Evolutionary conservation across 2,329 filamentous ascomycete species (phyloP), one percentile per base, ranked within the genome.

Genomic region (Trichoderma endophyticum): DNA sequence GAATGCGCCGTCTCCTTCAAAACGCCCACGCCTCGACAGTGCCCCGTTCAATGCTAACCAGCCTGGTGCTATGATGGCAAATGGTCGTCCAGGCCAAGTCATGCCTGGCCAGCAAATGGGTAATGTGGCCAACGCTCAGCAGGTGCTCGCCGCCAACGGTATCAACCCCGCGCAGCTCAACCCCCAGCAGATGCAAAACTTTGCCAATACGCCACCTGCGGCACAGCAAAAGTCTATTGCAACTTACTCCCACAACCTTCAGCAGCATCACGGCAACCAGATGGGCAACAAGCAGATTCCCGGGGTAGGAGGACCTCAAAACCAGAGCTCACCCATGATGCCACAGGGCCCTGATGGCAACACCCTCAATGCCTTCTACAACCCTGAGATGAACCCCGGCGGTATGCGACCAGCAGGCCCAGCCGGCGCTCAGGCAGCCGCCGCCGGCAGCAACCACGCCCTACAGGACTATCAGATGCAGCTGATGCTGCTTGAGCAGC

Each of bases 381-480:
- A 92, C 77, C 83, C 87, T 21, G 89, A 91, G 43, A 88, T 92
- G 83, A 83, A 81, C 62, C 86, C 87, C 28, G 85, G 82, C 57
- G 87, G 84, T 69, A 91, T 93, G 84, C 87, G 91, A 70, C 81
- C 83, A 39, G 86, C 83, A 51, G 84, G 81, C 8, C 60, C 60
- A 15, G 60, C 11, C 7, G 60, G 60, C 24, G 14, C 60, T 71
- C 85, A 86, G 75, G 82, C 82, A 5, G 61, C 36, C 18, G 69
- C 43, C 18, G 86, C 80, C 15, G 81, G 81, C 39, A 92, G 91
- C 81, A 95, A 94, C 79, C 92, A 95, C 80, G 93, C 93, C 26
- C 85, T 95, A 60, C 92, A 95, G 81, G 93, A 96, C 80, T 95
- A 95, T 77, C 93, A 95, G 83, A 95, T 95, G 92, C 93, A 95